phyloP scores from a whole-genome alignment of 1,284 basidiomycete species.

The Cryptococcus sp. region DNA sequence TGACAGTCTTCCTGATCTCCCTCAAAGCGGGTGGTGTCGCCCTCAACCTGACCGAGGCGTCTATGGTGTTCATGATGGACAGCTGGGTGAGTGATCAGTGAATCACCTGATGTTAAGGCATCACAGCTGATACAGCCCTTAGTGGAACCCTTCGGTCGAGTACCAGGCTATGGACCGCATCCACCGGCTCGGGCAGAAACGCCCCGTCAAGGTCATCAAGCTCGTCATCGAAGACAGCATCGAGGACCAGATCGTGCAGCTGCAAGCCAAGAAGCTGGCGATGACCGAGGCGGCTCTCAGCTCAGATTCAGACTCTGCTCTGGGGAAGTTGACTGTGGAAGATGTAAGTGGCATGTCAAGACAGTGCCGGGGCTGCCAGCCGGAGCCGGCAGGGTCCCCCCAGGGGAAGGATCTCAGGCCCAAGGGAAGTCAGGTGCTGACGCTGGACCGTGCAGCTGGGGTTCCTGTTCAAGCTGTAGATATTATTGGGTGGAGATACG shows the following conservation, averaged over 20 bases:
- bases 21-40: conserved; percentile 97
- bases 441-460: conserved; percentile 54
- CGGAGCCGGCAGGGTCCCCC: neutral
- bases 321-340: conserved; percentile 82
- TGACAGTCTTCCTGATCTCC: conserved; percentile 91
- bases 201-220: conserved; percentile 90
- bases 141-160: conserved; percentile 70
- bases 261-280: conserved; percentile 66
- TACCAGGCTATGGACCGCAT: conserved; percentile 92
- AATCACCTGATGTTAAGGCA: neutral
- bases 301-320: conserved; percentile 56
- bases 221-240: conserved; percentile 95
- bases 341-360: conserved; percentile 60
- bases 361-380: neutral
- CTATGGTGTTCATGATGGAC: conserved; percentile 71
- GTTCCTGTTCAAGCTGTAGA: conserved; percentile 67
- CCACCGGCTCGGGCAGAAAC: conserved; percentile 71
- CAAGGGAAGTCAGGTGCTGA: conserved; percentile 1
- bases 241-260: conserved; percentile 65
- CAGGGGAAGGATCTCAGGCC: neutral
- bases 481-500: no score
- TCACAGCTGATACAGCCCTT: neutral
- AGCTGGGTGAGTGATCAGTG: conserved; percentile 26
- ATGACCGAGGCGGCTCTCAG: conserved; percentile 45
- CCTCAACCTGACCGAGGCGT: conserved; percentile 82